Conservation (phyloP, 2,329 filamentous ascomycete species). For the Paecilomyces formosus region DNA sequence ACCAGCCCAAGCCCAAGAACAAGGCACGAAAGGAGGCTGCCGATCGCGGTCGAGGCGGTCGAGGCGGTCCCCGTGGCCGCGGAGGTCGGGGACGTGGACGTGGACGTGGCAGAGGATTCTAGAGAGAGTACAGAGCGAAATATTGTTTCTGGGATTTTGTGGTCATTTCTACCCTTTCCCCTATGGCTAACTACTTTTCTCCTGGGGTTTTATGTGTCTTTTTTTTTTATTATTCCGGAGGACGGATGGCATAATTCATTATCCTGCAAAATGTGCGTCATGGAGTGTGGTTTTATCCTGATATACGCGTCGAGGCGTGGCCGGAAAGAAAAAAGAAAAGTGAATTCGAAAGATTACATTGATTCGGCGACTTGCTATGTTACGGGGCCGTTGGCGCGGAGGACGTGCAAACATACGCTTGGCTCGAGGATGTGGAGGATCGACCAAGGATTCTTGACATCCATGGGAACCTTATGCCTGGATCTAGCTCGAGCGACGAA, state of each 20-base stretch:
- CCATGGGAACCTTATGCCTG: not conserved
- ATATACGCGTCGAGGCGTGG: not conserved
- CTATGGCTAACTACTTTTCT: not conserved
- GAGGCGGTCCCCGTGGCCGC: slow-evolving; percentile 41
- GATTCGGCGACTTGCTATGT: not conserved
- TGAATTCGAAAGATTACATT: not conserved
- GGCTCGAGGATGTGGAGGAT: not conserved
- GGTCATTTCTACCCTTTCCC: slow-evolving; percentile 2
- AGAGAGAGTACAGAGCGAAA: slow-evolving; percentile 6
- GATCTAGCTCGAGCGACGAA: not conserved
- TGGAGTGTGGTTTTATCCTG: not conserved
- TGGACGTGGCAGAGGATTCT: slow-evolving; percentile 47
- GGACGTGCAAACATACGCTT: not conserved
- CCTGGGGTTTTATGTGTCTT: not conserved
- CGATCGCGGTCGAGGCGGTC: slow-evolving; percentile 43
- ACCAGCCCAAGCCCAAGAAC: slow-evolving; percentile 98
- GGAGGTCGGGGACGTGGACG: slow-evolving; percentile 48
- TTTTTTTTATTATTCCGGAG: not conserved
- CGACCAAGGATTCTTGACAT: not conserved
- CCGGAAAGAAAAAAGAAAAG: not conserved
- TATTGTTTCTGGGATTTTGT: slow-evolving; percentile 14
- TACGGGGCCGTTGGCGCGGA: not conserved
- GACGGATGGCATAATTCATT: not conserved
- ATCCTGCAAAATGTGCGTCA: not conserved
- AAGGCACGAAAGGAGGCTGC: slow-evolving; percentile 86